Conservation (phyloP, 768 basidiomycete species). For the Tulasnella sp. region DNA sequence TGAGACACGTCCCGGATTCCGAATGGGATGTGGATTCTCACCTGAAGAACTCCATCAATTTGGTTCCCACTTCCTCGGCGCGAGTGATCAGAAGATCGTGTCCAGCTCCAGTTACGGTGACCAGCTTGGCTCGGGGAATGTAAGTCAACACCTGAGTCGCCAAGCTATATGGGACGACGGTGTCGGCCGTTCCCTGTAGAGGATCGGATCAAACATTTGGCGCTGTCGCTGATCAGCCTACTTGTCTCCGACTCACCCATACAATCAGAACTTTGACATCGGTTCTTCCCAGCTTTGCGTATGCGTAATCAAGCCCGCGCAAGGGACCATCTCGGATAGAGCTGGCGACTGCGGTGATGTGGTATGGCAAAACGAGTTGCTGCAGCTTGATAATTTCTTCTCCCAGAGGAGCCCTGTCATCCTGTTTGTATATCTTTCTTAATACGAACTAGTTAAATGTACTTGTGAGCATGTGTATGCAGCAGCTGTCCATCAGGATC, state of each 20-base stretch:
- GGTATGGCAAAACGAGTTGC: slow-evolving; percentile 14
- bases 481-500: neutral
- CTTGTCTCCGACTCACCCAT: slow-evolving; percentile 1
- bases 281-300: slow-evolving; percentile 16
- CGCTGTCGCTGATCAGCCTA: neutral
- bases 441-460: neutral
- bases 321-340: slow-evolving; percentile 22
- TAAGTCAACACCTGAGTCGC: slow-evolving; percentile 1
- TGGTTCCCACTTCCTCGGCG: neutral
- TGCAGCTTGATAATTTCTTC: slow-evolving; percentile 9
- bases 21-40: neutral
- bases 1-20: neutral
- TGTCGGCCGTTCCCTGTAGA: slow-evolving; percentile 19
- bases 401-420: neutral
- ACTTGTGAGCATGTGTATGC: neutral
- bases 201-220: neutral
- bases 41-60: slow-evolving; percentile 11
- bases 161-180: slow-evolving; percentile 14
- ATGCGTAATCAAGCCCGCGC: slow-evolving; percentile 20
- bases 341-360: slow-evolving; percentile 14
- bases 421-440: neutral
- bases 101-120: slow-evolving; percentile 17
- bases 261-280: slow-evolving; percentile 11
- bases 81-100: slow-evolving; percentile 18
- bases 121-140: slow-evolving; percentile 17